Percentiles rank a stretch among this genome's conserved stretches.
These are phyloP conservation scores for Marasmius oreades DNA, from an alignment of 1,284 basidiomycete species.

Conservation along the genomic window DNA sequence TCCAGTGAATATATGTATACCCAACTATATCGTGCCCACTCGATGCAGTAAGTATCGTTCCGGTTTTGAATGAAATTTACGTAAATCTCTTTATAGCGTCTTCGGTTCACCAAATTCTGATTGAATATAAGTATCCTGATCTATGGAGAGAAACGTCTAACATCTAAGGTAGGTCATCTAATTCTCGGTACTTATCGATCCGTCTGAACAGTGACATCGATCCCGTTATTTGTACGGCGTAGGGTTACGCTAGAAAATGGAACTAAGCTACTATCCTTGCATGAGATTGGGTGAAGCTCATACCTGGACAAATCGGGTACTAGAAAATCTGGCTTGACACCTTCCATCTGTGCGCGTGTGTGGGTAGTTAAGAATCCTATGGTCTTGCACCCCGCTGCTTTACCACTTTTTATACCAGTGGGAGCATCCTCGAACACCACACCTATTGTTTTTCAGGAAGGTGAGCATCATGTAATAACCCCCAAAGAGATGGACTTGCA, in stretches of 20 bases:
- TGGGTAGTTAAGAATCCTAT: conserved; percentile 81
- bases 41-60: no score
- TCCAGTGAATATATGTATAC: not conserved
- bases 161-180: not conserved
- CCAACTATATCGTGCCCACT: not conserved
- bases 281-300: conserved; percentile 10
- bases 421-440: conserved; percentile 89
- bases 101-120: no score
- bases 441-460: conserved; percentile 34
- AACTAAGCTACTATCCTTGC: not conserved
- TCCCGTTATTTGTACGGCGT: not conserved
- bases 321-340: conserved; percentile 54
- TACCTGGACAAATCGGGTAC: conserved; percentile 62
- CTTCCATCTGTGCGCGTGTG: conserved; percentile 58
- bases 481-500: conserved; percentile 37
- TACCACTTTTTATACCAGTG: conserved; percentile 70
- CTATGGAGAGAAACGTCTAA: no score
- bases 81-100: no score
- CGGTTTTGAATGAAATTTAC: no score
- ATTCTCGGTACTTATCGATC: not conserved
- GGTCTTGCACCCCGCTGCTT: conserved; percentile 75
- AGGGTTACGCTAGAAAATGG: not conserved
- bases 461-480: not conserved
- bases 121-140: no score
- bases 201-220: not conserved